Percentiles rank a stretch among this genome's conserved stretches.
Evolutionary conservation across 2,329 filamentous ascomycete species (phyloP).

Genomic region (Phaeoacremonium minimum): DNA sequence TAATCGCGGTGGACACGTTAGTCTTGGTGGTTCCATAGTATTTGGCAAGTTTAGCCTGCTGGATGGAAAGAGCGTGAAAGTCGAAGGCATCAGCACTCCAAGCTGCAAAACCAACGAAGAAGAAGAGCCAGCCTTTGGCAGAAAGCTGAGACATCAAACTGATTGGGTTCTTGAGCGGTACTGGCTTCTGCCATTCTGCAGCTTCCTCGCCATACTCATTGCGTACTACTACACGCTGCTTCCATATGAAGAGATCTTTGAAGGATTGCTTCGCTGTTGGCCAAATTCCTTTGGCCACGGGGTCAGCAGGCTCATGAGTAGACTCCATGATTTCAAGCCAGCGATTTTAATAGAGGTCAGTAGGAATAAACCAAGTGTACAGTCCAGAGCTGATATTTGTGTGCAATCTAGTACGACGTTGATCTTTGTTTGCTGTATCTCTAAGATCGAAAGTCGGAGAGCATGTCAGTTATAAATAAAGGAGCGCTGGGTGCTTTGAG

Average conservation of each 20-base stretch:
- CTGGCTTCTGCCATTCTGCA: slow-evolving; percentile 65
- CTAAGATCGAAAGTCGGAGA: too few species aligned
- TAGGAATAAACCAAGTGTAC: too few species aligned
- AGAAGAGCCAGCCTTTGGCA: slow-evolving; percentile 67
- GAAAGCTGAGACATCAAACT: slow-evolving; percentile 61
- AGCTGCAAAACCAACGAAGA: slow-evolving; percentile 67
- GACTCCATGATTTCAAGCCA: slow-evolving; percentile 19
- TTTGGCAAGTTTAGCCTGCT: slow-evolving; percentile 64
- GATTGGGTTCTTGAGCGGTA: slow-evolving; percentile 66
- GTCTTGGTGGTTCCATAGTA: slow-evolving; percentile 52
- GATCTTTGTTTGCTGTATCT: too few species aligned
- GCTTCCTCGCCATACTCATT: slow-evolving; percentile 61
- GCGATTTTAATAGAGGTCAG: too few species aligned
- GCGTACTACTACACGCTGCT: slow-evolving; percentile 64
- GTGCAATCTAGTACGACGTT: too few species aligned
- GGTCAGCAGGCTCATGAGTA: slow-evolving; percentile 53
- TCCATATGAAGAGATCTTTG: slow-evolving; percentile 48
- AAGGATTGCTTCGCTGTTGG: slow-evolving; percentile 19
- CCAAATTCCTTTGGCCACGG: slow-evolving; percentile 59
- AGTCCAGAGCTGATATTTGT: too few species aligned
- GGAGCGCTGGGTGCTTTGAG: too few species aligned
- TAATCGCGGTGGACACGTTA: slow-evolving; percentile 70
- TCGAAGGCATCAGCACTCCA: slow-evolving; percentile 84
- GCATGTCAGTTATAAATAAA: too few species aligned
- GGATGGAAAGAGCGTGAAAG: slow-evolving; percentile 76